phyloP scores from a whole-genome alignment of 176 grass and related monocot species.

The Aegilops umbellulata region DNA sequence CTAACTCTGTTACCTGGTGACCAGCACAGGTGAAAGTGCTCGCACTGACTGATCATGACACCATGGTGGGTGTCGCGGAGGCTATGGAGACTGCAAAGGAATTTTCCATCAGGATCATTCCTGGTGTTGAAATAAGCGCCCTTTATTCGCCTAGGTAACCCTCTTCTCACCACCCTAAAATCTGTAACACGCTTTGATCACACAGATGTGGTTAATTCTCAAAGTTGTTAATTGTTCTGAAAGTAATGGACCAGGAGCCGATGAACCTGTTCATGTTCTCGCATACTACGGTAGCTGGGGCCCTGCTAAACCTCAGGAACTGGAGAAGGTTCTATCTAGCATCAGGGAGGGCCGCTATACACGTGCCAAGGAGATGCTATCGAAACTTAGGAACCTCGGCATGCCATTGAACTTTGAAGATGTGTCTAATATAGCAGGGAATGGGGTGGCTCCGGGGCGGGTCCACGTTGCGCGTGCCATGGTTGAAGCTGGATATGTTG shows the following conservation, averaged over 20 bases:
- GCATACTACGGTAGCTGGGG: constrained; percentile 70
- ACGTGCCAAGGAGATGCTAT: constrained; percentile 60
- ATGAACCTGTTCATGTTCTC: constrained; percentile 75
- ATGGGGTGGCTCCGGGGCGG: constrained; percentile 68
- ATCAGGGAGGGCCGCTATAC: constrained; percentile 71
- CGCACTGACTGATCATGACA: constrained; percentile 83
- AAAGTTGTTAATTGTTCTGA: not conserved
- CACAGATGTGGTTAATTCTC: not conserved
- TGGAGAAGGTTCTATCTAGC: constrained; percentile 44
- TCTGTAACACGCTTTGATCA: not conserved
- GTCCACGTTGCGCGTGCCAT: constrained; percentile 76
- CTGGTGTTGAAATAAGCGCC: constrained; percentile 75
- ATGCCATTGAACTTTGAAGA: constrained; percentile 65
- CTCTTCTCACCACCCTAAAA: not conserved
- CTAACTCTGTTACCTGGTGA: constrained; percentile 9
- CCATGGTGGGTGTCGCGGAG: constrained; percentile 64
- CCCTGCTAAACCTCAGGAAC: constrained; percentile 51
- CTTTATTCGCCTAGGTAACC: constrained; percentile 51
- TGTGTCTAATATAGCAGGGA: constrained; percentile 61
- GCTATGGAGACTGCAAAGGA: constrained; percentile 51
- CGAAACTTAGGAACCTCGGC: constrained; percentile 54
- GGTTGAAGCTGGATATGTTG: constrained; percentile 80
- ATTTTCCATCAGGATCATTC: constrained; percentile 63
- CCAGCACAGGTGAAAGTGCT: constrained; percentile 80
- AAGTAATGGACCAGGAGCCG: constrained; percentile 41